These are phyloP conservation scores for Termitomyces sp. DNA, from an alignment of 768 basidiomycete genomes.

Conservation along the genomic window DNA sequence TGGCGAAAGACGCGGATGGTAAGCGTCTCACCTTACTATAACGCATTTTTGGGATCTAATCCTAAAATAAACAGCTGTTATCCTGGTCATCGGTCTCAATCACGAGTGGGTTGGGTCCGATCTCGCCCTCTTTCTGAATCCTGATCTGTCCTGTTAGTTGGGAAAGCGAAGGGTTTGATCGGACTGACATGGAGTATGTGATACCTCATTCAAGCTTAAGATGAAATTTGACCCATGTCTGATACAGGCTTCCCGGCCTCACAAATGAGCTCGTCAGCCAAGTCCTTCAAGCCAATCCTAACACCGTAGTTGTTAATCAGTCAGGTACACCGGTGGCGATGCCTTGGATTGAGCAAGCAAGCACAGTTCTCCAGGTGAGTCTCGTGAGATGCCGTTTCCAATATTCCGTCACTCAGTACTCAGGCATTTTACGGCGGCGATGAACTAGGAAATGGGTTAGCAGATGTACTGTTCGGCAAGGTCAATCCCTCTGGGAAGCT, in stretches of 20 bases:
- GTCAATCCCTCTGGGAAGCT: constrained; percentile 60
- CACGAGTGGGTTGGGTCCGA: constrained; percentile 38
- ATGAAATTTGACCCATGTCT: background rate
- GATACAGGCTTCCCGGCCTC: constrained; percentile 43
- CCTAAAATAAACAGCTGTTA: constrained; percentile 29
- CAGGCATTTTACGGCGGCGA: constrained; percentile 56
- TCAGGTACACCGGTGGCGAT: constrained; percentile 52
- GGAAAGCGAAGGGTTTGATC: constrained; percentile 64
- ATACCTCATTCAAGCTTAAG: background rate
- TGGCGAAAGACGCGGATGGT: constrained; percentile 43
- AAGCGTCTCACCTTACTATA: constrained; percentile 4
- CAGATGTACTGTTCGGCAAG: constrained; percentile 60
- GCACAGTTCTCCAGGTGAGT: constrained; percentile 39
- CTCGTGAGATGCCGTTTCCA: background rate
- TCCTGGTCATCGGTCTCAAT: constrained; percentile 55
- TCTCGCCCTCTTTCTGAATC: background rate
- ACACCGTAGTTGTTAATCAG: constrained; percentile 58
- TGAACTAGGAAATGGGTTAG: constrained; percentile 55
- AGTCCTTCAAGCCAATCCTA: constrained; percentile 50
- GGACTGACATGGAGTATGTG: constrained; percentile 42
- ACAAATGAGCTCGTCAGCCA: constrained; percentile 50
- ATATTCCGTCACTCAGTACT: background rate
- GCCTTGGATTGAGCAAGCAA: constrained; percentile 48
- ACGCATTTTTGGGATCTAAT: background rate
- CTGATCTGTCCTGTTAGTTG: constrained; percentile 21